A percentile compares a stretch with the other conserved stretches of the same genome.
Conservation (phyloP, 805 yeast species). For the Groenewaldozyma salmanticensis region DNA sequence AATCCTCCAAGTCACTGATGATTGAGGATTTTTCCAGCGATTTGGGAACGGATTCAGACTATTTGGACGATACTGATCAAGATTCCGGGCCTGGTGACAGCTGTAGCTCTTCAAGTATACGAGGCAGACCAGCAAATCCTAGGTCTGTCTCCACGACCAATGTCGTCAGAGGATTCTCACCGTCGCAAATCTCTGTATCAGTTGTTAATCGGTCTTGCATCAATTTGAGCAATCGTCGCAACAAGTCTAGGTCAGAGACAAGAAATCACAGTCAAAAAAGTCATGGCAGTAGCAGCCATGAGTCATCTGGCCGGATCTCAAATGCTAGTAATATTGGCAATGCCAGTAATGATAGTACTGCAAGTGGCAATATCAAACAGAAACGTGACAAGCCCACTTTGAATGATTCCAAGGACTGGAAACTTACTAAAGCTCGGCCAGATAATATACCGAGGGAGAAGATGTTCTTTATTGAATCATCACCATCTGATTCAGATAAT, state of each 20-base stretch:
- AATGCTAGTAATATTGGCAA: background rate
- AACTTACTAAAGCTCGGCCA: slow-evolving; percentile 17
- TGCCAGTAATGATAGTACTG: too few relatives aligned
- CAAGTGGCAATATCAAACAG: too few relatives aligned
- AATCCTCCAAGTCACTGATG: too few relatives aligned
- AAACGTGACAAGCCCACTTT: too few relatives aligned
- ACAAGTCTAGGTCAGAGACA: background rate
- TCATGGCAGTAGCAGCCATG: too few relatives aligned
- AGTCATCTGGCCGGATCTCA: background rate
- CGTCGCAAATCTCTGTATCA: slow-evolving; percentile 28
- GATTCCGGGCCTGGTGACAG: too few relatives aligned
- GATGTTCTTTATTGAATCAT: slow-evolving; percentile 32
- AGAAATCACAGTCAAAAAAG: background rate
- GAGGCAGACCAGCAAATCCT: too few relatives aligned
- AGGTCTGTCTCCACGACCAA: slow-evolving; percentile 26
- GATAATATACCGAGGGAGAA: slow-evolving; percentile 21
- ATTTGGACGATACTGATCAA: too few relatives aligned
- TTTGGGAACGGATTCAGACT: too few relatives aligned
- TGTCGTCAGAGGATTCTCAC: slow-evolving; percentile 31
- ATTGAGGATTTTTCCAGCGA: too few relatives aligned
- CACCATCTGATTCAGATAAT: slow-evolving; percentile 28
- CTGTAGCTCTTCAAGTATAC: too few relatives aligned
- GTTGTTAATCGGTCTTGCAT: slow-evolving; percentile 17
- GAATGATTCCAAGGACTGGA: slow-evolving; percentile 7
- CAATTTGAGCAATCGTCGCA: slow-evolving; percentile 1